Conservation (phyloP, 768 basidiomycete species). For the Tulasnella sp. region DNA sequence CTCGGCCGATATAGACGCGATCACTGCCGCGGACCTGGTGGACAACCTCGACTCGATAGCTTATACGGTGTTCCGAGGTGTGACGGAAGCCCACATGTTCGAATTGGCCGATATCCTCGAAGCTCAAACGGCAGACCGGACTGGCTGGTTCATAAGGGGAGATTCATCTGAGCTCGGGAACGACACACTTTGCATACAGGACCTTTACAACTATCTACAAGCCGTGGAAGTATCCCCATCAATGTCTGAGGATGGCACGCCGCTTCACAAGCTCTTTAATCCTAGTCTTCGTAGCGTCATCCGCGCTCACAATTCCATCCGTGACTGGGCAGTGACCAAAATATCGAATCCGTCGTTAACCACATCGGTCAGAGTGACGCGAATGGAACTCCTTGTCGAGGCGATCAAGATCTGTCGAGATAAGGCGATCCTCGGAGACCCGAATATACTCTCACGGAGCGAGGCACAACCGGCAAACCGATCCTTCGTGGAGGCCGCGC, state of each 20-base stretch:
- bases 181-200: constrained; percentile 69
- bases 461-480: constrained; percentile 55
- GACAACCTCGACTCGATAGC: constrained; percentile 70
- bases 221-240: constrained; percentile 63
- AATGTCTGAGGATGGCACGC: constrained; percentile 51
- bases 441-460: constrained; percentile 29
- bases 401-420: constrained; percentile 65
- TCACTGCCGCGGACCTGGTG: constrained; percentile 61
- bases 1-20: constrained; percentile 52
- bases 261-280: constrained; percentile 60
- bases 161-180: constrained; percentile 41
- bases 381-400: constrained; percentile 62
- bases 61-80: constrained; percentile 59
- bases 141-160: constrained; percentile 61
- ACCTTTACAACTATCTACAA: constrained; percentile 60
- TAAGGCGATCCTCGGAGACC: constrained; percentile 26
- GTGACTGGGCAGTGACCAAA: constrained; percentile 69
- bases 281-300: constrained; percentile 67
- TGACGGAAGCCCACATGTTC: constrained; percentile 62
- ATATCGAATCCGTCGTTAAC: constrained; percentile 56
- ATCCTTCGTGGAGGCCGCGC: constrained; percentile 70
- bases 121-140: constrained; percentile 66
- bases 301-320: constrained; percentile 62
- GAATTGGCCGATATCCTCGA: constrained; percentile 69
- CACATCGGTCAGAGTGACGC: constrained; percentile 48